A percentile compares a stretch with the other conserved stretches of the same genome.
Evolutionary conservation across 805 yeast genomes (phyloP).

Genomic region (Myxozyma vanderwaltii): DNA sequence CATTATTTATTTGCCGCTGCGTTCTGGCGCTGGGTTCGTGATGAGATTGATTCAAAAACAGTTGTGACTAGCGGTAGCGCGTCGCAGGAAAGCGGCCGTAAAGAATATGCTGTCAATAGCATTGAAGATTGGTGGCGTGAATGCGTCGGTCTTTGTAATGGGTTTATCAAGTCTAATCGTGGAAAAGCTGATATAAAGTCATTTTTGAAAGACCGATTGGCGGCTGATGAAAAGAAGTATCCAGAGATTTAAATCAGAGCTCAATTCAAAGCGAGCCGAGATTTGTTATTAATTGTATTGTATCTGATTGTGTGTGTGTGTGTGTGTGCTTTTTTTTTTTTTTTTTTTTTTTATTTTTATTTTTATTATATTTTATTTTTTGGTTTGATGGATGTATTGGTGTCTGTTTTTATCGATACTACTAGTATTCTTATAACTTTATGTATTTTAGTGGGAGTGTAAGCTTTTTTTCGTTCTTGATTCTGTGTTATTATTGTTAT

Average conservation of each 20-base stretch:
- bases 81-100: not conserved
- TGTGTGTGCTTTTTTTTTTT: not conserved
- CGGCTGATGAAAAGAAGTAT: slow-evolving; percentile 27
- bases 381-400: not conserved
- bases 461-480: not conserved
- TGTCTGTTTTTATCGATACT: not conserved
- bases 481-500: not conserved
- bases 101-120: slow-evolving; percentile 7
- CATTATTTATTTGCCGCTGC: slow-evolving; percentile 34
- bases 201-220: slow-evolving; percentile 25
- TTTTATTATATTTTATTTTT: too few relatives aligned
- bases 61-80: not conserved
- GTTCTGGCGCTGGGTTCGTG: slow-evolving; percentile 34
- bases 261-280: too few relatives aligned
- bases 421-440: not conserved
- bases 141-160: slow-evolving; percentile 29
- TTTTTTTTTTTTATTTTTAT: not conserved
- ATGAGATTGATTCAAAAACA: slow-evolving; percentile 24
- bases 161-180: slow-evolving; percentile 16
- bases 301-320: not conserved
- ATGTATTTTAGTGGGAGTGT: slow-evolving; percentile 4
- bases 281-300: too few relatives aligned
- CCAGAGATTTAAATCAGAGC: not conserved
- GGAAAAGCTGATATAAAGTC: slow-evolving; percentile 22
- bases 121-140: slow-evolving; percentile 32